phyloP scores from a whole-genome alignment of 495 filamentous ascomycete genomes.

The Penicillium taxi region DNA sequence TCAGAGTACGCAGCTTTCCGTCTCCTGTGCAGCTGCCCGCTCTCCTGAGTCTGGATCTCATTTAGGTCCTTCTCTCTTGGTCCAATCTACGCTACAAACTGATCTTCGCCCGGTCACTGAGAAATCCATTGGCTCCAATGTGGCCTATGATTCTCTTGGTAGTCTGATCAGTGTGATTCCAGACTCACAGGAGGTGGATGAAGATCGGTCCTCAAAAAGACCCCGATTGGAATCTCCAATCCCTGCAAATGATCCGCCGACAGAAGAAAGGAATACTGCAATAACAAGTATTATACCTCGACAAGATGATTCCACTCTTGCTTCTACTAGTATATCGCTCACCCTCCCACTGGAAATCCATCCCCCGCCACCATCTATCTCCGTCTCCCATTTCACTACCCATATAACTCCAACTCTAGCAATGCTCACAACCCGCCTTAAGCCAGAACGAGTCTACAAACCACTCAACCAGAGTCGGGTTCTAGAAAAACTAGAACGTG shows the following conservation, averaged over 20 bases:
- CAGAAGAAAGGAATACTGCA: too few relatives aligned
- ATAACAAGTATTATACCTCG: too few relatives aligned
- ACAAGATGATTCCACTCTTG: neutral
- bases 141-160: constrained; percentile 37
- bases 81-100: constrained; percentile 1
- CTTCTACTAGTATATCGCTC: too few relatives aligned
- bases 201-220: constrained; percentile 1
- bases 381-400: constrained; percentile 31
- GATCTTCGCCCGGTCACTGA: neutral
- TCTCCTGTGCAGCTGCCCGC: constrained; percentile 1
- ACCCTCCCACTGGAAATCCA: constrained; percentile 32
- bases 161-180: constrained; percentile 42
- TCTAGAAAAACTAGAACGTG: constrained; percentile 52
- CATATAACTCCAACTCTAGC: constrained; percentile 50
- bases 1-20: neutral
- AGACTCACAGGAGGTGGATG: constrained; percentile 27
- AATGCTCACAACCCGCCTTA: constrained; percentile 45
- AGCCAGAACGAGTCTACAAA: constrained; percentile 41
- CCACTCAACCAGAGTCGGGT: constrained; percentile 43
- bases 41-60: neutral
- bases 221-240: neutral
- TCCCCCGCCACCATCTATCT: constrained; percentile 38
- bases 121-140: too few relatives aligned
- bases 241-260: neutral
- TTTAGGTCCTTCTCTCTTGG: constrained; percentile 1